phyloP scores from a whole-genome alignment of 2,329 filamentous ascomycete species.

The Microsporum audouinii region DNA sequence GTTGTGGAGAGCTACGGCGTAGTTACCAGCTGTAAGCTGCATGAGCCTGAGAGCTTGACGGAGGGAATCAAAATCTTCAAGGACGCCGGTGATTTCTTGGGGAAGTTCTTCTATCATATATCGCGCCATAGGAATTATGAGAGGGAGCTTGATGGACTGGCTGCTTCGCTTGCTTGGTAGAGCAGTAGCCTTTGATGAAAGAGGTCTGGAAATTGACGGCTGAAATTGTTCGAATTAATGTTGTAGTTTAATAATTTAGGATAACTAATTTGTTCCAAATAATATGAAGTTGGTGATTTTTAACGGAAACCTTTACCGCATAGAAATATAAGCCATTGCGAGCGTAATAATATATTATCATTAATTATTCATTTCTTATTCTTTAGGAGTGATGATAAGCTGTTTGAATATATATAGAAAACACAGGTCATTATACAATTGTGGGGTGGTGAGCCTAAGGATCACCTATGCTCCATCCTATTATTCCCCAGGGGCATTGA shows the following conservation, averaged over 20 bases:
- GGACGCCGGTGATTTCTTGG: slow-evolving; percentile 57
- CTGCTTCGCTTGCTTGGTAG: slow-evolving; percentile 57
- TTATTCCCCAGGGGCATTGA: too few species aligned
- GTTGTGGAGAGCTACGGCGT: slow-evolving; percentile 64
- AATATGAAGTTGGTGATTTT: background rate
- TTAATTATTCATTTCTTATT: too few species aligned
- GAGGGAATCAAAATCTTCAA: slow-evolving; percentile 54
- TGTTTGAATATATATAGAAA: too few species aligned
- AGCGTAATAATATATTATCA: too few species aligned
- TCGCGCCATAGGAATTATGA: slow-evolving; percentile 63
- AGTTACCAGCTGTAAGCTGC: slow-evolving; percentile 50
- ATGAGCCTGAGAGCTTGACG: slow-evolving; percentile 46
- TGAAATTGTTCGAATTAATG: background rate
- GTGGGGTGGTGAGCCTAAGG: background rate
- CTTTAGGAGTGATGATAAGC: too few species aligned
- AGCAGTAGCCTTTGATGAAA: background rate
- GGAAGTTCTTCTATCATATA: slow-evolving; percentile 58
- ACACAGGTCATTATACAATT: background rate
- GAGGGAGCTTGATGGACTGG: slow-evolving; percentile 61
- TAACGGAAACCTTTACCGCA: too few species aligned
- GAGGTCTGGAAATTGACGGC: background rate
- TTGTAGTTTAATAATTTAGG: background rate
- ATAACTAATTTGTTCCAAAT: background rate
- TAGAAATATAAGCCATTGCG: too few species aligned
- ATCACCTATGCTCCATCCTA: background rate